Conservation (phyloP, 495 filamentous ascomycete species). For the Astrothelium subdiscretum region DNA sequence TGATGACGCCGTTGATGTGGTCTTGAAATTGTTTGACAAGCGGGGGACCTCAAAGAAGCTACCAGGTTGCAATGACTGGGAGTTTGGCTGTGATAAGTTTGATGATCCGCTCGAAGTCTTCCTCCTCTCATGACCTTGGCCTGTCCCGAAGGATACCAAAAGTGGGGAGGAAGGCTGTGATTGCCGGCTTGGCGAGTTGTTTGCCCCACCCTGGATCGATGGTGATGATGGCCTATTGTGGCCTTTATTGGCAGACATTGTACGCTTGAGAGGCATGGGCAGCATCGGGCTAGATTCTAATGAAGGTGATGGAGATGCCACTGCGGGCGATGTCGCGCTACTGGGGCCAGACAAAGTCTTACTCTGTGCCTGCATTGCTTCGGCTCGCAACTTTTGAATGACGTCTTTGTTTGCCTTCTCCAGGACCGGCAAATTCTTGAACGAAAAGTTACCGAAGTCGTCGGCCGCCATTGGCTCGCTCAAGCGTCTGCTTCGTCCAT, state of each 20-base stretch:
- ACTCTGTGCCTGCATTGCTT: slow-evolving; percentile 43
- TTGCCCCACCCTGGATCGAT: slow-evolving; percentile 62
- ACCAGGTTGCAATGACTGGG: slow-evolving; percentile 55
- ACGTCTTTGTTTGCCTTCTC: slow-evolving; percentile 99
- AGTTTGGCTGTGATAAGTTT: slow-evolving; percentile 52
- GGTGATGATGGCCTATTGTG: slow-evolving; percentile 75
- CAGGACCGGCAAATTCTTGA: slow-evolving; percentile 92
- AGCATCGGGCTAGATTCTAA: slow-evolving; percentile 79
- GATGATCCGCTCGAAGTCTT: slow-evolving; percentile 85
- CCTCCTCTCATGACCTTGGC: slow-evolving; percentile 56
- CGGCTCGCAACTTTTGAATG: slow-evolving; percentile 85
- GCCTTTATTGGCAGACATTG: slow-evolving; percentile 64
- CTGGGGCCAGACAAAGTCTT: slow-evolving; percentile 13
- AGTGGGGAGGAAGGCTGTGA: slow-evolving; percentile 94
- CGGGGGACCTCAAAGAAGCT: slow-evolving; percentile 61
- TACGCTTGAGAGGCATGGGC: slow-evolving; percentile 69
- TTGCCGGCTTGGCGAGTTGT: slow-evolving; percentile 71
- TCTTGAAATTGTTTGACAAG: slow-evolving; percentile 45
- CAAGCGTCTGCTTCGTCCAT: slow-evolving; percentile 71
- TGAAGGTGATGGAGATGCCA: slow-evolving; percentile 46
- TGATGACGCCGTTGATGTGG: slow-evolving; percentile 57
- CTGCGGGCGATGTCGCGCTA: slow-evolving; percentile 30
- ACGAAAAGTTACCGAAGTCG: slow-evolving; percentile 92
- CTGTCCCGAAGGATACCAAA: slow-evolving; percentile 81
- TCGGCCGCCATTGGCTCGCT: slow-evolving; percentile 83